These are phyloP conservation scores for Rosa hybrid DNA, from an alignment of 331 rosid species.

Conservation along the genomic window DNA sequence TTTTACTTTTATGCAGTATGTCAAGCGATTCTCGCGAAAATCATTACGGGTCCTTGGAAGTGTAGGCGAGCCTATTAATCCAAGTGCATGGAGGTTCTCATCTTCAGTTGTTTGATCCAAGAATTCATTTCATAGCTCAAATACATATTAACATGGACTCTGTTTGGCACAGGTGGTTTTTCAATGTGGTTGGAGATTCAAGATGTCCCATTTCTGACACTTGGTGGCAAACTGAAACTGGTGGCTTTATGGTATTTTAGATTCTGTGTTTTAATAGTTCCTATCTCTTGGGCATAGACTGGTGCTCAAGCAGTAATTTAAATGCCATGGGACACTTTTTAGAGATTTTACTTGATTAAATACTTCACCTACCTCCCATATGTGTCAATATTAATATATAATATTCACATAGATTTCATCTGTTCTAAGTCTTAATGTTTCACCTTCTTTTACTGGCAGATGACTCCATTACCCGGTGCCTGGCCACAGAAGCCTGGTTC, in stretches of 20 bases:
- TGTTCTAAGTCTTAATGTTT: conserved; percentile 5
- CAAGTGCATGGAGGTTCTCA: conserved; percentile 96
- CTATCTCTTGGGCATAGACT: background rate
- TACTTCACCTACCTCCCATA: background rate
- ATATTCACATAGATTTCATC: conserved; percentile 1
- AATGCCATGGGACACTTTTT: background rate
- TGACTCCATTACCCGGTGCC: conserved; percentile 95
- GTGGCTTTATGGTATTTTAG: conserved; percentile 89
- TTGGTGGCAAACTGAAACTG: conserved; percentile 99
- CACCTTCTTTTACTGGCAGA: conserved; percentile 49
- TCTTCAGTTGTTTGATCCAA: conserved; percentile 14
- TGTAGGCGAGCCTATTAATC: conserved; percentile 99
- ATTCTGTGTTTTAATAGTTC: conserved; percentile 24
- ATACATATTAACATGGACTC: conserved; percentile 5
- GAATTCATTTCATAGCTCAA: conserved; percentile 2
- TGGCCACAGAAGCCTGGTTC: conserved; percentile 99
- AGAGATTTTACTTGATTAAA: conserved; percentile 8
- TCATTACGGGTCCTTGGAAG: conserved; percentile 92
- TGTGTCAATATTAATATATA: background rate
- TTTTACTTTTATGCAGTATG: conserved; percentile 58
- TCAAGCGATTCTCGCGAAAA: conserved; percentile 77
- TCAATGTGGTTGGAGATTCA: conserved; percentile 86
- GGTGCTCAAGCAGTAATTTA: background rate
- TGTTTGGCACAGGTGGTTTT: conserved; percentile 76
- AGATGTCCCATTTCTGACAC: conserved; percentile 98